phyloP scores from a whole-genome alignment of 768 basidiomycete genomes.

The Ramaria rubella region DNA sequence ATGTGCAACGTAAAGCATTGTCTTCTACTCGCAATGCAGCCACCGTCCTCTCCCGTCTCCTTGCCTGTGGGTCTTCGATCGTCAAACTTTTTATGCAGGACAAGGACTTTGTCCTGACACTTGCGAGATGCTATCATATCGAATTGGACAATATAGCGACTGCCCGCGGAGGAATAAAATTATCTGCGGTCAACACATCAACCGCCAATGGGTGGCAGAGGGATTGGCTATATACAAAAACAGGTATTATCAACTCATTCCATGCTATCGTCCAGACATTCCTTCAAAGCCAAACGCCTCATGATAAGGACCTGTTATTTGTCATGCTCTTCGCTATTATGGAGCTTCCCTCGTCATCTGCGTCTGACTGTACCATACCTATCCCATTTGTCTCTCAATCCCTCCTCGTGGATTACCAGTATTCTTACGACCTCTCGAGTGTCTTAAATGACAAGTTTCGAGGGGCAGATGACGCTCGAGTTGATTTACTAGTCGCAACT shows the following conservation, averaged over 20 bases:
- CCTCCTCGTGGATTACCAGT: constrained; percentile 67
- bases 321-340: constrained; percentile 55
- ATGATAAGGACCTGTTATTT: constrained; percentile 25
- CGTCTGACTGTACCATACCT: constrained; percentile 5
- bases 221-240: not conserved
- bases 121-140: not conserved
- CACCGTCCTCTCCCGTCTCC: constrained; percentile 1
- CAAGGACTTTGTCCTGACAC: not conserved
- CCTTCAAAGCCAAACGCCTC: not conserved
- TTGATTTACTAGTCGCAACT: constrained; percentile 49
- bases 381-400: constrained; percentile 53
- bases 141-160: not conserved
- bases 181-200: not conserved
- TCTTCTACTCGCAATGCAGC: not conserved
- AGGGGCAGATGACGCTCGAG: constrained; percentile 47
- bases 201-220: not conserved
- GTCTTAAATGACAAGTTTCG: constrained; percentile 42
- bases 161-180: not conserved
- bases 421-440: constrained; percentile 51
- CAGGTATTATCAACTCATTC: constrained; percentile 1
- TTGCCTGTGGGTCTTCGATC: not conserved
- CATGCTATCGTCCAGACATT: constrained; percentile 2
- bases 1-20: not conserved
- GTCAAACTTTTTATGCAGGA: not conserved
- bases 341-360: constrained; percentile 36